Evolutionary conservation across 106 monocot species (phyloP).

Genomic region (Vanilla planifolia): DNA sequence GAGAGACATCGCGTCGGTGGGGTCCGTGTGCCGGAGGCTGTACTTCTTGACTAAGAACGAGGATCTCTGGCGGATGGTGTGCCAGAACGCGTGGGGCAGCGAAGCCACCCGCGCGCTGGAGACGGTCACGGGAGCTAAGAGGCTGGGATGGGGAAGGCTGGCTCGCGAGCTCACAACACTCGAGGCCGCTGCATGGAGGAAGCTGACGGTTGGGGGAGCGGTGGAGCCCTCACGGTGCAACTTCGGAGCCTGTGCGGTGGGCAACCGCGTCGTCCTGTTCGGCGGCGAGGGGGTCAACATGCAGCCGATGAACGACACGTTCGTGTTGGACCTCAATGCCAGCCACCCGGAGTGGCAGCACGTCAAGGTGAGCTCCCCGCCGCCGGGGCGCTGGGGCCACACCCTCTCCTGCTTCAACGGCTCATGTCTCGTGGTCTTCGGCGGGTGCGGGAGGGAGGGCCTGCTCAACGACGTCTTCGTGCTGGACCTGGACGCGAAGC

Average conservation of each 20-base stretch:
- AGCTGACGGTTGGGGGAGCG: slow-evolving; percentile 74
- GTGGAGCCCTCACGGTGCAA: slow-evolving; percentile 97
- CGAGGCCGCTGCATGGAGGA: slow-evolving; percentile 87
- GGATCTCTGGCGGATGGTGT: slow-evolving; percentile 90
- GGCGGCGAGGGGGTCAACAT: slow-evolving; percentile 96
- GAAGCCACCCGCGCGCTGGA: slow-evolving; percentile 74
- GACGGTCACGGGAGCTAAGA: slow-evolving; percentile 50
- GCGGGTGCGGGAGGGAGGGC: slow-evolving; percentile 84
- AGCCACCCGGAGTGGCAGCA: slow-evolving; percentile 84
- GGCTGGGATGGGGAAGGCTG: slow-evolving; percentile 71
- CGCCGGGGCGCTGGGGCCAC: slow-evolving; percentile 94
- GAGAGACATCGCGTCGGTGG: slow-evolving; percentile 79
- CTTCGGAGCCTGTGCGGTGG: slow-evolving; percentile 95
- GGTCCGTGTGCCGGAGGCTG: slow-evolving; percentile 63
- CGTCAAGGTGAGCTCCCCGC: slow-evolving; percentile 80
- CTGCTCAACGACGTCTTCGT: slow-evolving; percentile 92
- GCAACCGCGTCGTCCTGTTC: slow-evolving; percentile 88
- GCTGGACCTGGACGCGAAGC: slow-evolving; percentile 82
- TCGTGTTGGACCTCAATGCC: slow-evolving; percentile 85
- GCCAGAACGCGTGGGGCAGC: slow-evolving; percentile 88
- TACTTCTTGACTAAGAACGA: slow-evolving; percentile 62
- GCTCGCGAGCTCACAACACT: slow-evolving; percentile 90
- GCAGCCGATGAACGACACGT: slow-evolving; percentile 99
- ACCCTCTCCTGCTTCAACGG: slow-evolving; percentile 87
- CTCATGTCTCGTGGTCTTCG: slow-evolving; percentile 88